Evolutionary conservation across 1,139 yeast species (phyloP), one percentile per base, ranked within the genome.

Genomic region (Waltiozyma sp.): DNA sequence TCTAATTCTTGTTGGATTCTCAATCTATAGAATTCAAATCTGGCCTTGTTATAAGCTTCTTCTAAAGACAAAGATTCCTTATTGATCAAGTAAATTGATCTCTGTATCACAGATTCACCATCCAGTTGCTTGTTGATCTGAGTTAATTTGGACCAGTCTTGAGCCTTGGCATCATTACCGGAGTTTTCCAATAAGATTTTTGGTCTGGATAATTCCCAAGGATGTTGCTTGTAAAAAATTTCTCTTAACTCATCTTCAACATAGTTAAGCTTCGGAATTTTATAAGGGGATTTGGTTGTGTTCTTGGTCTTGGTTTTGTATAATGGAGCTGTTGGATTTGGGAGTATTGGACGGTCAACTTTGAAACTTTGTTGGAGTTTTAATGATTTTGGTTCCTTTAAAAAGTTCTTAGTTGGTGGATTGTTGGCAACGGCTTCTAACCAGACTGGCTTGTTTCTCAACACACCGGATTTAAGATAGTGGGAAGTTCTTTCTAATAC

Each of bases 141-240:
- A 50, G 75, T 72, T 63, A 91, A 73, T 43, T 72, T 71, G 43
- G 80, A 71, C 97, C 98, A 91, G 61, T 91, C 86, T 45, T 71
- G 69, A 13, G 62, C 55, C 23, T 63, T 60, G 31, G 68, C 70
- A 43, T 79, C 78, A 38, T 70, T 63, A 7, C 85, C 86, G 19
- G 70, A 66, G 55, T 78, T 83, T 63, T 93, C 99, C 40, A 88
- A 73, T 52, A 91, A 65, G 28, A 78, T 72, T 59, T 86, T 86
- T n/a, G 98, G 96, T 52, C 95, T 76, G 3, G 98, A 85, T 46
- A 89, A 69, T 64, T 91, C 99, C 98, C 98, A 91, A 13, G 99
- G 98, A 62, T 91, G 99, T 60, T 89, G 96, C 47, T 77, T 79
- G 63, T 81, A 91, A 58, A 91, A 91, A 28, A 84, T 69, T 42